Conservation (phyloP, 2,329 filamentous ascomycete genomes). For the Colletotrichum sp. region DNA sequence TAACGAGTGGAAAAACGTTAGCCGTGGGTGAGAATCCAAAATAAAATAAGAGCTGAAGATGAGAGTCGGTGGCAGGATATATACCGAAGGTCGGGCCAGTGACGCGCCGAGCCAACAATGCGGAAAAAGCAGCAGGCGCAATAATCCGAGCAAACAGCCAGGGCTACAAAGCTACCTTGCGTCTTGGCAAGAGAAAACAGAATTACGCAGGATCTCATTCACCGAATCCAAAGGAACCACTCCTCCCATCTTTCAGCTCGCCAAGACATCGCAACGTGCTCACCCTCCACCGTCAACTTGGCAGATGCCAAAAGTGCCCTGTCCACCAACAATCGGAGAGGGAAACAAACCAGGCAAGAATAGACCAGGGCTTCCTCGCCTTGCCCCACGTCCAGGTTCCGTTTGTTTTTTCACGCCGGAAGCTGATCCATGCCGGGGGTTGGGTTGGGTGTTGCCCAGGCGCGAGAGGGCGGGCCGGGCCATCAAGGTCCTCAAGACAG, state of each 20-base stretch:
- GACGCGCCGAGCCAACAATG: background rate
- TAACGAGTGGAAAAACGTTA: too few species aligned
- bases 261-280: conserved; percentile 7
- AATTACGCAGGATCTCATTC: background rate
- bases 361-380: background rate
- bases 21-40: too few species aligned
- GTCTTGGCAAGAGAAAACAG: background rate
- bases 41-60: background rate
- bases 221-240: background rate
- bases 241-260: background rate
- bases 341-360: background rate
- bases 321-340: background rate
- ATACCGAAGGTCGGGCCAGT: background rate
- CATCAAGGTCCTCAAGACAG: conserved; percentile 14
- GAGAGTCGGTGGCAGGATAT: background rate
- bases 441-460: background rate
- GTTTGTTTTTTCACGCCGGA: background rate
- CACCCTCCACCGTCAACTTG: background rate
- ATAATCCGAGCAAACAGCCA: background rate
- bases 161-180: background rate
- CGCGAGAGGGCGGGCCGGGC: conserved; percentile 13
- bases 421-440: background rate
- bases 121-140: background rate
- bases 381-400: background rate
- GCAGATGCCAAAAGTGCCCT: background rate